Base-by-base conservation (phyloP, 2,329 filamentous ascomycete species). In the Xylariaceae sp. region DNA sequence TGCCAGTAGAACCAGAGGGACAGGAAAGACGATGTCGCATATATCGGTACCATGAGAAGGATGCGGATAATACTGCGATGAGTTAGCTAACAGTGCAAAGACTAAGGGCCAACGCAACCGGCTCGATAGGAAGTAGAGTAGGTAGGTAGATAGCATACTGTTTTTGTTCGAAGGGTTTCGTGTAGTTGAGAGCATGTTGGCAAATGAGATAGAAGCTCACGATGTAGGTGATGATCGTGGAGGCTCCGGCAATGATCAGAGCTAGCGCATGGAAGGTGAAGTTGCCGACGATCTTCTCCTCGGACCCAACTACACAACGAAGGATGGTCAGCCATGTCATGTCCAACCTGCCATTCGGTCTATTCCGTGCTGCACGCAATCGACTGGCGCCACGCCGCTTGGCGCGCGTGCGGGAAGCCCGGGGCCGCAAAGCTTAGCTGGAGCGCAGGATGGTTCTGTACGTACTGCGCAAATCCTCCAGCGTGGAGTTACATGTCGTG, bases 41-140 rank as follows among this genome's bases (percentile, higher is more conserved):
- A 95, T 62, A 95, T 80, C 45, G 91, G 91, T 53, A 95, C 84
- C 89, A 95, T 93, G 72, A 92, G 87, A 30, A 96, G 81, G 66
- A 96, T 93, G 53, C 91, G 89, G 68, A 95, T 92, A 69, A 94
- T 92, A 71, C 69, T 70, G 47, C 37, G 7, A 42, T 10, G 2
- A 15, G 23, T 11, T 17, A 53, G 86, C 90, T 66, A 52, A 52
- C 42, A 53, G 15, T 35, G 58, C 52, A 10, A 55, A 53, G 23
- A 17, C 17, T 34, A 51, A 4, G 3, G 18, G 17, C 7, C n/a
- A 47, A 57, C 58, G 60, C 53, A 45, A 50, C 15, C 18, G 23
- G 23, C 23, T 4, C 3, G 23, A 30, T 30, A 45, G 54, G n/a
- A 39, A 4, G 15, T 51, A 35, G 23, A 13, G 49, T 30, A 30